Evolutionary conservation across 163 green algal species (phyloP).

Genomic region (Volvox carteri): DNA sequence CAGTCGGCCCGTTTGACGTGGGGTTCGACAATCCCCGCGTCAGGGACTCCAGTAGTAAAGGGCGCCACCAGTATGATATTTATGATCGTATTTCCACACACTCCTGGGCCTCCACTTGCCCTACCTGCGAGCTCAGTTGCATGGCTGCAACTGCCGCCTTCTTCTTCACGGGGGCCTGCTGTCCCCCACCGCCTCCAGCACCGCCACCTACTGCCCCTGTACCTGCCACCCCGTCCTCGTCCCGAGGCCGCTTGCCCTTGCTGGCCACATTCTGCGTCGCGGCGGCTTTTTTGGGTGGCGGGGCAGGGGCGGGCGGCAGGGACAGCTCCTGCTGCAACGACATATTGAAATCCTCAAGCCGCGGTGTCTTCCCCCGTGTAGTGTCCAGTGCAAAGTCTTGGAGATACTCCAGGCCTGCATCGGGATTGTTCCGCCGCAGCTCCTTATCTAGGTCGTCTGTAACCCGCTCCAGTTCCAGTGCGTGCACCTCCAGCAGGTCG

Average conservation of each 20-base stretch:
- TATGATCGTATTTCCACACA: too few relatives aligned
- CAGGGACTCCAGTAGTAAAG: too few relatives aligned
- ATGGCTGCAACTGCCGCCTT: conserved; percentile 13
- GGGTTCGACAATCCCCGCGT: too few relatives aligned
- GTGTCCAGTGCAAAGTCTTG: conserved; percentile 48
- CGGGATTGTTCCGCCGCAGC: conserved; percentile 52
- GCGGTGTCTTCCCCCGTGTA: conserved; percentile 46
- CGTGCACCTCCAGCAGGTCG: conserved; percentile 66
- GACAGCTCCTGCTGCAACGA: conserved; percentile 49
- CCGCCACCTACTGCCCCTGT: neutral
- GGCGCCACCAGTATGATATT: too few relatives aligned
- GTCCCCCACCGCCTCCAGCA: neutral
- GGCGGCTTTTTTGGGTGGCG: conserved; percentile 25
- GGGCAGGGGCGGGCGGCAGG: conserved; percentile 13
- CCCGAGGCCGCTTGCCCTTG: conserved; percentile 55
- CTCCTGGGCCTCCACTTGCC: neutral
- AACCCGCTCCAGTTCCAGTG: conserved; percentile 64
- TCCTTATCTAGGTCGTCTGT: conserved; percentile 69
- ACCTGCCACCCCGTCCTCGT: conserved; percentile 41
- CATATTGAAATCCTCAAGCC: conserved; percentile 50
- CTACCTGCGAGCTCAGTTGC: conserved; percentile 41
- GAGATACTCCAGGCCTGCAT: conserved; percentile 45
- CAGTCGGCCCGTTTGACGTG: too few relatives aligned
- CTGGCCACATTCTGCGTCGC: conserved; percentile 19
- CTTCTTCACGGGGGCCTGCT: conserved; percentile 1